Percentiles rank a stretch among this genome's conserved stretches.
Evolutionary conservation across 1,284 basidiomycete genomes (phyloP).

Genomic region (Mycosarcoma maydis): DNA sequence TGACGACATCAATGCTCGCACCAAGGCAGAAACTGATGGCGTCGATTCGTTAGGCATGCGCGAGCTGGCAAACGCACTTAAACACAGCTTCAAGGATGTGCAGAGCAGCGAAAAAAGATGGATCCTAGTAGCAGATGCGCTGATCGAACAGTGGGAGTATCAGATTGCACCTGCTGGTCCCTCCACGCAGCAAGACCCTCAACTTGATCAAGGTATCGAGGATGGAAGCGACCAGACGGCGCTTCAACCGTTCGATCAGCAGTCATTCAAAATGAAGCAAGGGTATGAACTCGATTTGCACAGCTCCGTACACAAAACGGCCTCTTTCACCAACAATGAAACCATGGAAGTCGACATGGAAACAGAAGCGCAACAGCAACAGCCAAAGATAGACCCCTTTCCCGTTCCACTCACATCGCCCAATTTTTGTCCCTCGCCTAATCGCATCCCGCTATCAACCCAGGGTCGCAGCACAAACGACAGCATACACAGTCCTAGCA

Average conservation of each 20-base stretch:
- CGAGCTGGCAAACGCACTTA: slow-evolving; percentile 27
- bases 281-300: too few relatives aligned
- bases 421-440: not conserved
- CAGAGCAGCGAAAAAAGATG: slow-evolving; percentile 26
- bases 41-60: slow-evolving; percentile 40
- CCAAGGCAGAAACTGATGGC: slow-evolving; percentile 38
- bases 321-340: not conserved
- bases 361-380: slow-evolving; percentile 3
- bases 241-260: too few relatives aligned
- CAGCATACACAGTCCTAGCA: slow-evolving; percentile 35
- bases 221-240: not conserved
- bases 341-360: slow-evolving; percentile 31
- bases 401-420: not conserved
- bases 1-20: slow-evolving; percentile 47
- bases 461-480: slow-evolving; percentile 28
- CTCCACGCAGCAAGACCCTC: not conserved
- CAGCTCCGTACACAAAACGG: not conserved
- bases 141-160: slow-evolving; percentile 48
- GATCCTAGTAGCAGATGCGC: slow-evolving; percentile 23
- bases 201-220: not conserved
- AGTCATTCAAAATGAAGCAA: too few relatives aligned
- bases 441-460: not conserved
- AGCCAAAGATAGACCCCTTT: not conserved
- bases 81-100: slow-evolving; percentile 7
- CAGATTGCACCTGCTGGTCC: slow-evolving; percentile 11